Conservation (phyloP, 2,329 filamentous ascomycete species). For the Epichloe sibirici region DNA sequence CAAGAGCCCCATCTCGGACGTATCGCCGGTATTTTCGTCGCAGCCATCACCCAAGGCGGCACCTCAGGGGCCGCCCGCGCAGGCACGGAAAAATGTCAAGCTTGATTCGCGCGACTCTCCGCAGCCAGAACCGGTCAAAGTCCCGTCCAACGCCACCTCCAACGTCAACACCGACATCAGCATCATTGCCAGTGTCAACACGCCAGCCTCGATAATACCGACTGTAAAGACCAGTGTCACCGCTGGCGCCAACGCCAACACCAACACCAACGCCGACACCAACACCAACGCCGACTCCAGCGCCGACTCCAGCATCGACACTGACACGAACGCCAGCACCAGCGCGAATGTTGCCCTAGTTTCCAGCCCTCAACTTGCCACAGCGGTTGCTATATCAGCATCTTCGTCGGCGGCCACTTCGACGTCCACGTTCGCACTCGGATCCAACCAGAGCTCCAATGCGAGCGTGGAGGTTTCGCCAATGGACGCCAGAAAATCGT, state of each 20-base stretch:
- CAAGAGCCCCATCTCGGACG: slow-evolving; percentile 27
- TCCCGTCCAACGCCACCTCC: too few relatives aligned
- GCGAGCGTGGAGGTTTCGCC: slow-evolving; percentile 9
- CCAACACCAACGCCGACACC: neutral
- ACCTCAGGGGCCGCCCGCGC: neutral
- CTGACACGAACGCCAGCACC: too few relatives aligned
- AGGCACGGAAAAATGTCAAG: neutral
- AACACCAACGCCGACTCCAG: neutral
- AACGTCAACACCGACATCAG: neutral
- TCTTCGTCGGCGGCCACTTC: neutral
- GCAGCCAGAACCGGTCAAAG: neutral
- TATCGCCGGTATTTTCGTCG: slow-evolving; percentile 25
- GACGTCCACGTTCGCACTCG: neutral
- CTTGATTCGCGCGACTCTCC: neutral
- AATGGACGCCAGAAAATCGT: slow-evolving; percentile 23
- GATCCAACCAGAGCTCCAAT: slow-evolving; percentile 13
- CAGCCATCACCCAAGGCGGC: slow-evolving; percentile 1
- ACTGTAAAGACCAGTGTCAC: neutral
- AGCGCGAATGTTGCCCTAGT: neutral
- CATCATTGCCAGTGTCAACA: too few relatives aligned
- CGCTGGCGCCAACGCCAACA: neutral
- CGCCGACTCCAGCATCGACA: neutral
- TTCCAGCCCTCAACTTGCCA: neutral
- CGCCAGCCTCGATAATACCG: too few relatives aligned
- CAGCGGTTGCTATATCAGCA: neutral